Percentiles rank a stretch among this genome's conserved stretches.
These are phyloP conservation scores for Gleditsia sinensis DNA, from an alignment of 306 rosid genomes.

Conservation along the genomic window DNA sequence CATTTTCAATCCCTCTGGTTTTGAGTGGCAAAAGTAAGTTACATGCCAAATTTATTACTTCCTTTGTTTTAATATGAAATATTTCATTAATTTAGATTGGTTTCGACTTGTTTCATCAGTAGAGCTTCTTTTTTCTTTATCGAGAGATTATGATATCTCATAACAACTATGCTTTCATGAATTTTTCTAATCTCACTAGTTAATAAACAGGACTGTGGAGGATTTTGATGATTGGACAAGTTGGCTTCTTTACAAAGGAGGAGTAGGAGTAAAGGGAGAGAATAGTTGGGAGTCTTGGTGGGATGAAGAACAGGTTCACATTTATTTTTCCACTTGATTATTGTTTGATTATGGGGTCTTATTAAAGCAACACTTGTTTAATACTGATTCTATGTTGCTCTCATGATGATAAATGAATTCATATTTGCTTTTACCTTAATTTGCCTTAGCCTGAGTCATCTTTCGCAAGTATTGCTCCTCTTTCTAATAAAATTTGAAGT, in stretches of 20 bases:
- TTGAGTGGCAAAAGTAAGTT: slow-evolving; percentile 99
- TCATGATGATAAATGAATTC: background rate
- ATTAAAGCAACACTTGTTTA: background rate
- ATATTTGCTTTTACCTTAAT: background rate
- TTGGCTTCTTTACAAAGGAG: slow-evolving; percentile 99
- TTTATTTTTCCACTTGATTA: slow-evolving; percentile 18
- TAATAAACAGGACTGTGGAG: slow-evolving; percentile 86
- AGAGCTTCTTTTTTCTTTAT: background rate
- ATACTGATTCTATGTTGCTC: slow-evolving; percentile 17
- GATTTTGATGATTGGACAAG: slow-evolving; percentile 98
- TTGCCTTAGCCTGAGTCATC: background rate
- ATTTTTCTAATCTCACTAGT: slow-evolving; percentile 25
- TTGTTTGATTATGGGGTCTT: slow-evolving; percentile 15
- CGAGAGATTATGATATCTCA: slow-evolving; percentile 1
- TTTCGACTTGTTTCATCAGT: background rate
- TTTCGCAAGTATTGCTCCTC: background rate
- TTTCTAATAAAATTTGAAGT: background rate
- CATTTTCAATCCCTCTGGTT: slow-evolving; percentile 97
- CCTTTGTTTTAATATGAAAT: background rate
- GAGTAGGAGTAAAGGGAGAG: slow-evolving; percentile 95
- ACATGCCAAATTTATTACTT: slow-evolving; percentile 1
- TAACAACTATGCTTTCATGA: slow-evolving; percentile 7
- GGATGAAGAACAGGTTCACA: slow-evolving; percentile 93
- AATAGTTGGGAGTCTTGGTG: slow-evolving; percentile 99
- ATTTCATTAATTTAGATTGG: background rate